These are phyloP conservation scores for Fagus sylvatica DNA, from an alignment of 306 rosid species.

Conservation along the genomic window DNA sequence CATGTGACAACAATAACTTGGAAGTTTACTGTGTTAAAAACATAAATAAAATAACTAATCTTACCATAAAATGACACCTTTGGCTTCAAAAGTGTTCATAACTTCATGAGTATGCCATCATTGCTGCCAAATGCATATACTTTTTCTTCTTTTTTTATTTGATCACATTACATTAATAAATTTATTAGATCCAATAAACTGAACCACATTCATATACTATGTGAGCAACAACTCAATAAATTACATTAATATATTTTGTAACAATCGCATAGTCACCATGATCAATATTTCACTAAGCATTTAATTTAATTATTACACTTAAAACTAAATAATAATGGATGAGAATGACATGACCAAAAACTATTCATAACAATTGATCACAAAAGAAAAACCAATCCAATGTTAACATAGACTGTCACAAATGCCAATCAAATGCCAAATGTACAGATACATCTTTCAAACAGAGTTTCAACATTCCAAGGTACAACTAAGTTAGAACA, in stretches of 20 bases:
- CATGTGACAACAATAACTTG: conserved; percentile 13
- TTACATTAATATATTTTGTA: background rate
- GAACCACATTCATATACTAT: background rate
- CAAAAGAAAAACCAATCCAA: background rate
- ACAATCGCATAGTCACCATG: background rate
- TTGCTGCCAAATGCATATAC: conserved; percentile 59
- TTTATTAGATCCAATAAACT: conserved; percentile 19
- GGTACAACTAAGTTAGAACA: background rate
- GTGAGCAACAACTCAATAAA: conserved; percentile 5
- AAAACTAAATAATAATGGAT: background rate
- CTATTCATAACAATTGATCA: background rate
- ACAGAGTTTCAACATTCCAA: background rate
- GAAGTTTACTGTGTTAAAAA: conserved; percentile 18
- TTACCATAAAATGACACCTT: conserved; percentile 86
- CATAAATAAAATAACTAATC: conserved; percentile 14
- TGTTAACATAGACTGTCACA: background rate
- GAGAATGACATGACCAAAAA: background rate
- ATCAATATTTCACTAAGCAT: background rate
- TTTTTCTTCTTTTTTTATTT: too few species aligned
- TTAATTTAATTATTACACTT: background rate
- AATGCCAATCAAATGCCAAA: background rate
- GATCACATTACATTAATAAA: conserved; percentile 21
- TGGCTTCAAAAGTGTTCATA: conserved; percentile 70
- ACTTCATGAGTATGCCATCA: conserved; percentile 58
- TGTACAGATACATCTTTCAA: background rate